Percentiles rank a stretch among this genome's conserved stretches.
phyloP scores from a whole-genome alignment of 805 yeast species.

The Sungouiella blattae region DNA sequence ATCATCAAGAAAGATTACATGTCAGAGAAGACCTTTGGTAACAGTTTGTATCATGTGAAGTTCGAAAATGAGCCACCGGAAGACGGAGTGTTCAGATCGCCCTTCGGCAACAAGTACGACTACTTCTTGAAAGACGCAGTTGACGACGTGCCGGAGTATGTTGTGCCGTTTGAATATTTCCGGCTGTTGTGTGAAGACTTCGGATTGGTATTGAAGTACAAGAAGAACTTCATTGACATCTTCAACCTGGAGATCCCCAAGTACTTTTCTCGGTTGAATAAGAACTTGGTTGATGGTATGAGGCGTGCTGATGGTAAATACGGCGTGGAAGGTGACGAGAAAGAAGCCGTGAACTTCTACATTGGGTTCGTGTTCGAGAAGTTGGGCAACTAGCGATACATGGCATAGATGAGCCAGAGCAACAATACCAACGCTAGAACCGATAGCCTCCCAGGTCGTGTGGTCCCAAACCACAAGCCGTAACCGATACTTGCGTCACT shows the following conservation, averaged over 20 bases:
- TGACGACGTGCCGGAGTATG: slow-evolving; percentile 94
- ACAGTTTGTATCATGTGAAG: slow-evolving; percentile 73
- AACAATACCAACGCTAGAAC: slow-evolving; percentile 16
- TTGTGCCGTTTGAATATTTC: slow-evolving; percentile 89
- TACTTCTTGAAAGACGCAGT: slow-evolving; percentile 89
- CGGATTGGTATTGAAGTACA: slow-evolving; percentile 66
- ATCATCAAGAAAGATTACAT: slow-evolving; percentile 45
- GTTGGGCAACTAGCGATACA: slow-evolving; percentile 22
- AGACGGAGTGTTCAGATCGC: slow-evolving; percentile 67
- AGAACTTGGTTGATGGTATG: slow-evolving; percentile 64
- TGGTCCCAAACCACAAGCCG: slow-evolving; percentile 32
- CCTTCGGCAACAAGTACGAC: slow-evolving; percentile 80
- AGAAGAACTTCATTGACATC: slow-evolving; percentile 75
- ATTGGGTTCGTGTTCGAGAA: slow-evolving; percentile 80
- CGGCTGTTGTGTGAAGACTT: slow-evolving; percentile 81
- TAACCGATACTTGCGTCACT: slow-evolving; percentile 33
- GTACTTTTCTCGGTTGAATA: slow-evolving; percentile 56
- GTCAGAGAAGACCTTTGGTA: slow-evolving; percentile 67
- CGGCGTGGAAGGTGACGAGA: slow-evolving; percentile 86
- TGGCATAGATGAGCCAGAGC: slow-evolving; percentile 6
- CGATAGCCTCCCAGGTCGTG: slow-evolving; percentile 30
- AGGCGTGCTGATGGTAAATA: slow-evolving; percentile 73
- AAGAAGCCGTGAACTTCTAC: slow-evolving; percentile 87
- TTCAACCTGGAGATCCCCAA: slow-evolving; percentile 76
- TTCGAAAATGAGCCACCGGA: slow-evolving; percentile 78